These are phyloP conservation scores for Yamadazyma sp. DNA, from an alignment of 1,139 yeast genomes.

Conservation along the genomic window DNA sequence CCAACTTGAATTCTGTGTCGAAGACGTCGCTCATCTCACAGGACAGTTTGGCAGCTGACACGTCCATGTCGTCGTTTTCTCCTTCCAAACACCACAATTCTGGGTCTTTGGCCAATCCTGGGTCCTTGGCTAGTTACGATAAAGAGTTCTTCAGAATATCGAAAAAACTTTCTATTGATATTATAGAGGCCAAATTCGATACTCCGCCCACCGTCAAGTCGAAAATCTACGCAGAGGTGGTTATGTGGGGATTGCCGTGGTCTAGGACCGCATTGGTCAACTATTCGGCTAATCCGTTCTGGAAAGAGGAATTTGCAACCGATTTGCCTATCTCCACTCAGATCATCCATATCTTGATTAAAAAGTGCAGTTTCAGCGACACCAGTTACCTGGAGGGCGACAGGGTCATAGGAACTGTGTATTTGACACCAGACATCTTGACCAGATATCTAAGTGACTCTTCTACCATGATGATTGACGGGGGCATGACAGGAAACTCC, in stretches of 20 bases:
- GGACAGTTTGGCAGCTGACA: slow-evolving; percentile 11
- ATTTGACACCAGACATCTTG: slow-evolving; percentile 55
- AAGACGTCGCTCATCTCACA: slow-evolving; percentile 3
- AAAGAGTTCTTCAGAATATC: slow-evolving; percentile 53
- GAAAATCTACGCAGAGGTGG: slow-evolving; percentile 59
- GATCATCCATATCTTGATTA: slow-evolving; percentile 52
- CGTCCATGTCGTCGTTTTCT: neutral
- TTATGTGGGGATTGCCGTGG: slow-evolving; percentile 70
- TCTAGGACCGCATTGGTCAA: slow-evolving; percentile 63
- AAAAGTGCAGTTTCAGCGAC: slow-evolving; percentile 28
- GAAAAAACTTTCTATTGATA: slow-evolving; percentile 53
- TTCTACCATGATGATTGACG: slow-evolving; percentile 40
- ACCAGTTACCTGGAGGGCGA: slow-evolving; percentile 28
- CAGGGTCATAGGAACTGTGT: slow-evolving; percentile 53
- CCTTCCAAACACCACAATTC: neutral
- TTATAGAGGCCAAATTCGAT: slow-evolving; percentile 67
- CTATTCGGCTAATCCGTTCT: slow-evolving; percentile 55
- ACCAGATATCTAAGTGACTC: slow-evolving; percentile 33
- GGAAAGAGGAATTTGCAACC: slow-evolving; percentile 67
- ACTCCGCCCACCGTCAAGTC: slow-evolving; percentile 17
- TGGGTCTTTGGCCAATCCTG: slow-evolving; percentile 13
- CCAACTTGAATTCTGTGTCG: slow-evolving; percentile 1
- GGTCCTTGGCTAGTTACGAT: slow-evolving; percentile 22
- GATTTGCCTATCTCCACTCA: slow-evolving; percentile 58
- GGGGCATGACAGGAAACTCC: slow-evolving; percentile 23